Evolutionary conservation across 2,329 filamentous ascomycete genomes (phyloP), one percentile per base, ranked within the genome.

Genomic region (Domatiomyces globalis): DNA sequence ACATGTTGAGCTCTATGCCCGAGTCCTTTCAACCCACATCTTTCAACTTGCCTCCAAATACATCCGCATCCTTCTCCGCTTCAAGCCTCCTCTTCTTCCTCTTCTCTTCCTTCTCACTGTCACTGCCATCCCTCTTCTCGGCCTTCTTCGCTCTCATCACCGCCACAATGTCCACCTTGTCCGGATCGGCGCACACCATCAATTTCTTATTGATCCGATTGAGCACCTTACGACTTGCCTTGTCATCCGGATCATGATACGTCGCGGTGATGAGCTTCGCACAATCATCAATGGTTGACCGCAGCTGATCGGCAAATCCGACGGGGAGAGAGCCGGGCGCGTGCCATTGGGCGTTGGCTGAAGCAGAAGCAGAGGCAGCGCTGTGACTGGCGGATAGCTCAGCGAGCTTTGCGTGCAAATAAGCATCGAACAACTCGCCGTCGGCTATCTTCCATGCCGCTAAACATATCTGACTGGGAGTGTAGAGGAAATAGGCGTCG

Each of bases 401-500:
- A 10, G 65, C 65, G n/a, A 73, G 54, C 58, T 73, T 73, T 1
- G 64, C 64, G 25, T 71, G 66, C 17, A 73, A 61, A 56, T 73
- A 73, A 54, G 68, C 70, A 50, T 69, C 63, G 1, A 66, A 65
- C 4, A 74, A 61, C 2, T 69, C 68, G 22, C 63, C 60, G 63
- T 96, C 90, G 0, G 83, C 85, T 49, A 94, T 76, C 12, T 83
- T 74, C 25, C 95, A 69, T 0, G 89, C 81, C 0, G 87, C 83
- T 54, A 96, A 76, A 81, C 89, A 89, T 65, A 96, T 94, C 66
- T 98, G 92, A 20, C 86, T 85, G 0, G 92, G 92, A 0, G 90
- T 90, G 69, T 86, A 96, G 67, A 95, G 84, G 69, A 96, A 95
- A 70, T 96, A 96, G n/a, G 80, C 88, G 62, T 98, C 92, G 22